Conservation (phyloP, 1,284 basidiomycete species). For the Malassezia sp. region DNA sequence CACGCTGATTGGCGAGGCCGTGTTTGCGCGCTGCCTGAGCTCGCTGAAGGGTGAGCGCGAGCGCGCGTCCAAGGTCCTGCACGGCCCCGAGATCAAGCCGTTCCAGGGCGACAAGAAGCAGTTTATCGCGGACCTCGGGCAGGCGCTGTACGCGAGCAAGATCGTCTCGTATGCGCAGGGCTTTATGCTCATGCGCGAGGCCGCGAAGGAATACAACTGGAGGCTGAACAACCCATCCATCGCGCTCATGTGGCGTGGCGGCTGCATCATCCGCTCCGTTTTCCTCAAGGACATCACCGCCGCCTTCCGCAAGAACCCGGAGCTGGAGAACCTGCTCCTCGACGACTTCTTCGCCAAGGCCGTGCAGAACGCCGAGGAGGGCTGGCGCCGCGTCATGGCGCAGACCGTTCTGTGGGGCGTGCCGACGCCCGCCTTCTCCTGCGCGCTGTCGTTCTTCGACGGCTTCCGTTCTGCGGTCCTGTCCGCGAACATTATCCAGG, state of each 20-base stretch:
- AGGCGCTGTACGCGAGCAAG: slow-evolving; percentile 97
- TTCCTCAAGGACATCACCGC: slow-evolving; percentile 53
- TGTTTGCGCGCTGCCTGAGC: slow-evolving; percentile 96
- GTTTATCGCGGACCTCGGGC: slow-evolving; percentile 97
- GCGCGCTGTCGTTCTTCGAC: slow-evolving; percentile 96
- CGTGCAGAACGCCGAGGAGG: slow-evolving; percentile 85
- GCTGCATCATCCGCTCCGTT: slow-evolving; percentile 74
- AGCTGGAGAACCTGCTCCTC: slow-evolving; percentile 86
- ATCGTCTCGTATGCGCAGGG: slow-evolving; percentile 80
- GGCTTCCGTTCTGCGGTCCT: slow-evolving; percentile 79
- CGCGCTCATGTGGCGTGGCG: slow-evolving; percentile 98
- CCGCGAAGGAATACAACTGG: slow-evolving; percentile 75
- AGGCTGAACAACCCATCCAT: slow-evolving; percentile 73
- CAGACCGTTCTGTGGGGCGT: slow-evolving; percentile 97
- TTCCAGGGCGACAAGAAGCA: slow-evolving; percentile 98
- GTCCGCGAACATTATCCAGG: slow-evolving; percentile 85
- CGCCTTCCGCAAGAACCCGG: slow-evolving; percentile 74
- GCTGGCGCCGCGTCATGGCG: slow-evolving; percentile 93
- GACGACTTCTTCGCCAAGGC: slow-evolving; percentile 96
- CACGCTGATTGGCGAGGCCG: slow-evolving; percentile 97
- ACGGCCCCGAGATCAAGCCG: slow-evolving; percentile 75
- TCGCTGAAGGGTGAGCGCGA: slow-evolving; percentile 94
- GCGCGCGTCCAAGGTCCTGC: slow-evolving; percentile 78
- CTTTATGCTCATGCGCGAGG: slow-evolving; percentile 99
- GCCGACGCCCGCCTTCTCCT: slow-evolving; percentile 88